These are phyloP conservation scores for Syncephalis plumigaleata DNA, from an alignment of 371 early-diverging fungal species.

Conservation along the genomic window DNA sequence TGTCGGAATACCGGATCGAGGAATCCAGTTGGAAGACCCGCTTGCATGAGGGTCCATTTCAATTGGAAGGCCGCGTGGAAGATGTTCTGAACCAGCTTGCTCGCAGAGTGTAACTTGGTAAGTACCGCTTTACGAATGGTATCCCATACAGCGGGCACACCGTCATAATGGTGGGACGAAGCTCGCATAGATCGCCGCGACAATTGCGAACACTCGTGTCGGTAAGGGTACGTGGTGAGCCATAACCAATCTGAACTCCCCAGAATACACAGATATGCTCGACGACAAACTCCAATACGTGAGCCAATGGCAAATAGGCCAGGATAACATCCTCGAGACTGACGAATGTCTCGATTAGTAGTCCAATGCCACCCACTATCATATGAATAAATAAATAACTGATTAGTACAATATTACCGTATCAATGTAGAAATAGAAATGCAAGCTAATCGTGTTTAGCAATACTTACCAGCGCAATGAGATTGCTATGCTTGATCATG, in stretches of 20 bases:
- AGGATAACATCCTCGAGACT: constrained; percentile 44
- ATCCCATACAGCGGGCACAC: constrained; percentile 89
- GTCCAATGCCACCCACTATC: constrained; percentile 37
- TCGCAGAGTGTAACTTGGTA: constrained; percentile 40
- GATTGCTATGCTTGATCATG: constrained; percentile 64
- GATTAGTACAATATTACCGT: no score
- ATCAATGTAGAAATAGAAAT: no score
- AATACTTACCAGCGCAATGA: constrained; percentile 57
- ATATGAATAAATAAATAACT: constrained; percentile 2
- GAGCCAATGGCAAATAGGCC: constrained; percentile 90
- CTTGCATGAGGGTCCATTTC: constrained; percentile 52
- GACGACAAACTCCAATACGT: constrained; percentile 76
- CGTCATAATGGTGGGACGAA: constrained; percentile 81
- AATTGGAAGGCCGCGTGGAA: constrained; percentile 57
- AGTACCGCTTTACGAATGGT: constrained; percentile 77
- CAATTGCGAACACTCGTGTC: constrained; percentile 84
- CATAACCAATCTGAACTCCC: constrained; percentile 83
- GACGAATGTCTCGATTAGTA: constrained; percentile 22
- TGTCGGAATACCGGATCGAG: constrained; percentile 84
- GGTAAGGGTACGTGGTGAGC: constrained; percentile 66
- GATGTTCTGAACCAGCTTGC: constrained; percentile 43
- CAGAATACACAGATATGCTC: constrained; percentile 52
- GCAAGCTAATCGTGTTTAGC: no score
- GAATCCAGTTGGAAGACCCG: constrained; percentile 42
- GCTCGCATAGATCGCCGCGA: constrained; percentile 83